phyloP scores from a whole-genome alignment of 768 basidiomycete genomes.

The Leucogyrophana mollusca region DNA sequence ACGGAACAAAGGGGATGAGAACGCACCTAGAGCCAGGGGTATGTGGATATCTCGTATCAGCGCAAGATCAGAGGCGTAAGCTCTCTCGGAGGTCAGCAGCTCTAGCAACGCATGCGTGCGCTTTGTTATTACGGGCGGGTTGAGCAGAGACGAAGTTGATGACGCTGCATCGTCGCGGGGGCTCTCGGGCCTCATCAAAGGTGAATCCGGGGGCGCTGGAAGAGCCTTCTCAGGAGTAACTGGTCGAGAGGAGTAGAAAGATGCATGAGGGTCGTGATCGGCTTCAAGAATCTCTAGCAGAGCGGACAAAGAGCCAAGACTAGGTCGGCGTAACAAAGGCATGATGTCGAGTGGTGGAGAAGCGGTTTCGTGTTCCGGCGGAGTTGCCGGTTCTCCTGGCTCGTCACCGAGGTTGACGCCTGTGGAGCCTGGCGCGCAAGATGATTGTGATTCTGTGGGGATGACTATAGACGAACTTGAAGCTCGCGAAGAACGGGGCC shows the following conservation, averaged over 20 bases:
- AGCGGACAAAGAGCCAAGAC: constrained; percentile 29
- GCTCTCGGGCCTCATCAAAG: constrained; percentile 2
- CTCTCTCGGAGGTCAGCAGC: constrained; percentile 74
- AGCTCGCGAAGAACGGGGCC: constrained; percentile 17
- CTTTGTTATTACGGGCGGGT: constrained; percentile 50
- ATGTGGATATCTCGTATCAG: constrained; percentile 77
- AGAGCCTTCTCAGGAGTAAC: constrained; percentile 14
- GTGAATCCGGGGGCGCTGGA: constrained; percentile 14
- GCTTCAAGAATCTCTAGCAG: constrained; percentile 30
- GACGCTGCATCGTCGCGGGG: constrained; percentile 4
- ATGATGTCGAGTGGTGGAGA: constrained; percentile 19
- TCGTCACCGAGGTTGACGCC: constrained; percentile 1
- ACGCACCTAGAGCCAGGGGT: constrained; percentile 72
- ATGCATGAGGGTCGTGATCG: constrained; percentile 15
- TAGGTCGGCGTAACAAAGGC: constrained; percentile 28
- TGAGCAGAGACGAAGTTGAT: constrained; percentile 24
- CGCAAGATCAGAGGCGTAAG: constrained; percentile 82
- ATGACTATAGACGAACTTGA: background rate
- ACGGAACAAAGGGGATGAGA: constrained; percentile 16
- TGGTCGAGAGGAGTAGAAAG: constrained; percentile 9
- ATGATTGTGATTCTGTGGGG: constrained; percentile 5
- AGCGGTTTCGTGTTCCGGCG: constrained; percentile 4
- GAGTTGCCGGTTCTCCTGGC: background rate
- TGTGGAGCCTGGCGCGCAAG: constrained; percentile 6
- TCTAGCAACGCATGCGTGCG: constrained; percentile 78